These are phyloP conservation scores for Phytophthora sojae DNA, from an alignment of 352 stramenopile genomes.

Conservation along the genomic window DNA sequence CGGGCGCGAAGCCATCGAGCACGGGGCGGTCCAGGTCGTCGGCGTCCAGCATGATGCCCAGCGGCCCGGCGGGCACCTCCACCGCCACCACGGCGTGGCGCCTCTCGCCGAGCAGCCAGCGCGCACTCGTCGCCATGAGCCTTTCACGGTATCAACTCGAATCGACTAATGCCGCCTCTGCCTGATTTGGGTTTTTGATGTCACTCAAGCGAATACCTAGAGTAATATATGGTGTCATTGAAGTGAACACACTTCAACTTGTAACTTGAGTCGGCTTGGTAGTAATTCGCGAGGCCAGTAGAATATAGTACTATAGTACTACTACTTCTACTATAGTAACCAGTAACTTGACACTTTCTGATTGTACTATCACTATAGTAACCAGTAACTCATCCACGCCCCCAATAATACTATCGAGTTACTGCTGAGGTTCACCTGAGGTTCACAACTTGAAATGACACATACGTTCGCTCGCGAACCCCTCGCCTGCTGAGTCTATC, in stretches of 20 bases:
- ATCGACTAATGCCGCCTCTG: neutral
- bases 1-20: conserved; percentile 59
- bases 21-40: conserved; percentile 47
- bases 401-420: too few species aligned
- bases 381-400: too few species aligned
- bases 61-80: conserved; percentile 53
- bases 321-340: too few species aligned
- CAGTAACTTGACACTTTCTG: too few species aligned
- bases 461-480: too few species aligned
- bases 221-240: too few species aligned
- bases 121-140: conserved; percentile 21
- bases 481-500: too few species aligned
- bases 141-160: neutral
- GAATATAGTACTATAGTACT: too few species aligned
- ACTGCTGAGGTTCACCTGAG: too few species aligned
- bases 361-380: too few species aligned
- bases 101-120: conserved; percentile 19
- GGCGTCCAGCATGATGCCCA: conserved; percentile 71
- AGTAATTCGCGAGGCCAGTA: too few species aligned
- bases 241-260: neutral
- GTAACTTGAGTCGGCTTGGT: neutral
- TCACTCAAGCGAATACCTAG: neutral
- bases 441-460: too few species aligned
- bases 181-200: neutral
- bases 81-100: conserved; percentile 21